Base-by-base conservation (phyloP, 2,329 filamentous ascomycete genomes). In the Colletotrichum sp. region DNA sequence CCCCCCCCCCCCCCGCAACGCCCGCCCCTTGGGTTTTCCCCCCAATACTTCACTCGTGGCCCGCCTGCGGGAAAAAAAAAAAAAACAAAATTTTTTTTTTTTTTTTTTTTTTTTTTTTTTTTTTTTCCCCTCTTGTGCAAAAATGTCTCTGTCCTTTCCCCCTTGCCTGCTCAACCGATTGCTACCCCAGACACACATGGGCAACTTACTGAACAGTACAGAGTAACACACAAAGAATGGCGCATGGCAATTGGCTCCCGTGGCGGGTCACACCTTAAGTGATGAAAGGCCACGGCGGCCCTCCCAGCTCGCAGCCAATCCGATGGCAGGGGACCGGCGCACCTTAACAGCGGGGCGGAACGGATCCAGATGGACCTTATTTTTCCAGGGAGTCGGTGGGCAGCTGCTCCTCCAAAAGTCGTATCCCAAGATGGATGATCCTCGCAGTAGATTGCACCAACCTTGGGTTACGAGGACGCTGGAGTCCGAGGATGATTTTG, bases 361-460 rank as follows among this genome's bases (percentile, higher is more conserved):
- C 61, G 49, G 65, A 73, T 32, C 27, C 64, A 44, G 44, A 73
- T 73, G 70, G 70, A 61, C 64, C 49, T 76, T 64, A 61, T 68
- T 73, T 65, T 64, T 34, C 25, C 64, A 73, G 57, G 65, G 57
- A 44, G 55, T 69, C 25, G 64, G 55, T 69, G 64, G 64, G 27
- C 55, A 32, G 36, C 12, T 61, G 62, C 64, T 68, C 34, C 34
- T 22, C 34, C 34, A 13, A 63, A 25, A 16, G 36, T 72, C 68
- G 44, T 69, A 49, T 68, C n/a, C 44, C 9, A 22, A 63, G 30
- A 68, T 52, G 44, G 57, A n/a, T n/a, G 30, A 69, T 73, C 65
- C 49, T 72, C 49, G n/a, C 62, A 25, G 44, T 30, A 34, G 52
- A 32, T 64, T 32, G 32, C 29, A 67, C 22, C 36, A 52, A 30